Conservation (phyloP, 495 filamentous ascomycete genomes). For the Tuber aestivum region DNA sequence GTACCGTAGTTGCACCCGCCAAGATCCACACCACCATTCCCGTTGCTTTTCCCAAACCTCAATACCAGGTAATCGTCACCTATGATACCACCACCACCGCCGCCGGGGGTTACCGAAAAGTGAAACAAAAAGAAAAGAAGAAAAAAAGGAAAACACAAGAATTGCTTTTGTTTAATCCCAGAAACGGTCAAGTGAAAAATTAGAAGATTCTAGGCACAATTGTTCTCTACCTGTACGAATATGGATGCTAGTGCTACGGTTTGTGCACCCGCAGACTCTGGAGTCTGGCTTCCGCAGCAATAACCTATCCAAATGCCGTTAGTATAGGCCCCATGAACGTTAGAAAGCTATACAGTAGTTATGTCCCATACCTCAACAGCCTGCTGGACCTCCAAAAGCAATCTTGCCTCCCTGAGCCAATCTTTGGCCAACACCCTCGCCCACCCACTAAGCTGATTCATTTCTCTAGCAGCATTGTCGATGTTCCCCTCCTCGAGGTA, state of each 20-base stretch:
- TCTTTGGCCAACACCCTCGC: conserved; percentile 87
- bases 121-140: background rate
- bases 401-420: conserved; percentile 82
- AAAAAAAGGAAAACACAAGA: background rate
- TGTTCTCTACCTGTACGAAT: conserved; percentile 11
- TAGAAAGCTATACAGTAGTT: conserved; percentile 16
- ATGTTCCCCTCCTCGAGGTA: conserved; percentile 85
- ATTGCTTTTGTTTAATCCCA: conserved; percentile 31
- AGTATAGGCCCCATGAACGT: conserved; percentile 12
- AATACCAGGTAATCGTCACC: background rate
- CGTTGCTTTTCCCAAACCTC: background rate
- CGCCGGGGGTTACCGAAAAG: background rate
- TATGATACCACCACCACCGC: too few species aligned
- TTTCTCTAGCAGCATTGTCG: conserved; percentile 85
- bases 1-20: background rate
- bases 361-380: conserved; percentile 74
- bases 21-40: background rate
- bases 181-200: conserved; percentile 14
- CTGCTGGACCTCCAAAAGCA: conserved; percentile 88
- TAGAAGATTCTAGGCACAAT: conserved; percentile 32
- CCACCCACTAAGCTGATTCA: conserved; percentile 89
- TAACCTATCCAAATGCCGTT: conserved; percentile 25
- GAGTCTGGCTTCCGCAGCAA: conserved; percentile 51
- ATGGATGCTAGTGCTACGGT: conserved; percentile 13
- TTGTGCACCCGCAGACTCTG: conserved; percentile 57